Evolutionary conservation across 2,329 filamentous ascomycete genomes (phyloP), one percentile per base, ranked within the genome.

Genomic region (Daldinia sp.): DNA sequence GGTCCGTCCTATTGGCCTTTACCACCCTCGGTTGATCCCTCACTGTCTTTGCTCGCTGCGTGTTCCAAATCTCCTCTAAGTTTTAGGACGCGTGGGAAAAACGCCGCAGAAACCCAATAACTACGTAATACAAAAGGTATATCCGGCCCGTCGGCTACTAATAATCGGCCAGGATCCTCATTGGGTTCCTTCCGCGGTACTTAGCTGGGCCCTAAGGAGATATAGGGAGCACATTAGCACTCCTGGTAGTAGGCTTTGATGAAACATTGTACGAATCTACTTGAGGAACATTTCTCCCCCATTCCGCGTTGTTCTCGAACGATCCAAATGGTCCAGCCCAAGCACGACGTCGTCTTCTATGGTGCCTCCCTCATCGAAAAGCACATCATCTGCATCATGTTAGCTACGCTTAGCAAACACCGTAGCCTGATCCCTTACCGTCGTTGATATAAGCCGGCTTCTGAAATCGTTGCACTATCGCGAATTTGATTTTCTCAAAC

Each of bases 401-500:
- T 67, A 73, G 76, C 73, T 23, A 6, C 34, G 15, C 39, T 30
- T 23, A 11, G 19, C 17, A 11, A 6, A 27, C 55, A 21, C 53
- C 30, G 49, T 30, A 15, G 2, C 15, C 13, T 34, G 5, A 15
- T 8, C 11, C 76, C 89, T 83, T 81, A 97, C 94, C 93, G 79
- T 98, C 95, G 69, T 90, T 88, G 47, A 99, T 82, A 79, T 96
- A 96, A 62, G 87, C 85, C 23, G 93, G 90, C 73, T 90, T 93
- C 35, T 82, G 82, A 52, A 87, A 84, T 75, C 91, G 83, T 76
- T 88, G 83, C 52, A 97, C 85, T 29, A 96, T 79, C 5, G 93
- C 91, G 81, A 99, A 97, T 78, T 96, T 97, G 78, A 99, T 95
- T 83, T 98, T 98, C 78, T 99, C 94, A 70, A 99, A 94, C 68